Evolutionary conservation across 164 flowering plant genomes (phyloP), one percentile per base, ranked within the genome.

Genomic region (Chimonanthus praecox): DNA sequence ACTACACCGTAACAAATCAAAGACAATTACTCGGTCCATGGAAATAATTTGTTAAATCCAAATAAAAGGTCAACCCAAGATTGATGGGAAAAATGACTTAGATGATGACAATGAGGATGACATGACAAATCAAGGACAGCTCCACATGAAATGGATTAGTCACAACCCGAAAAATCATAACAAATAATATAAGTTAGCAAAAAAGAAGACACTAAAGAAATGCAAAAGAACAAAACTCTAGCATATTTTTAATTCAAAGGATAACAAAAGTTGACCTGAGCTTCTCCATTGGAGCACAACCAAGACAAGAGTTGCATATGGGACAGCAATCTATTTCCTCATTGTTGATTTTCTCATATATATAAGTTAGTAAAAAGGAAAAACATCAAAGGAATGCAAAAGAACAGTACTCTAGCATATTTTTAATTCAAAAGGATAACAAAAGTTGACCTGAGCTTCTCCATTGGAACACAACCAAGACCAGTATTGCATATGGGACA

Each of bases 311-410:
- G 46, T 90, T 83, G 88, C 99, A 95, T 58, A 91, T 84, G 45
- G 99, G 99, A 73, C 99, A 95, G 79, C 84, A 83, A 69, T 95
- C 96, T n/a, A 76, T 71, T 74, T 87, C 99, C 73, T 89, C 98
- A 75, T 90, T 93, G 49, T 90, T 85, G 7, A 94, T 85, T 79
- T 90, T 92, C 33, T 33, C 33, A 33, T 33, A 33, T 33, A 54
- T 54, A 54, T 13, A 54, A 54, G 16, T 54, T n/a, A 54, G 16
- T n/a, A 15, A 4, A 9, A 33, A 33, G 13, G 11, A 54, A 54
- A 33, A 6, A 13, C 60, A 54, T n/a, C 11, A 54, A 16, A 54
- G 10, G 2, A 54, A 54, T 13, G 60, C 60, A 54, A 54, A 54
- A 54, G 60, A 54, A 54, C 60, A 54, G 60, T 11, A 54, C 15